Conservation (phyloP, 441 rosid species). For the Pelargonium citronellum region DNA sequence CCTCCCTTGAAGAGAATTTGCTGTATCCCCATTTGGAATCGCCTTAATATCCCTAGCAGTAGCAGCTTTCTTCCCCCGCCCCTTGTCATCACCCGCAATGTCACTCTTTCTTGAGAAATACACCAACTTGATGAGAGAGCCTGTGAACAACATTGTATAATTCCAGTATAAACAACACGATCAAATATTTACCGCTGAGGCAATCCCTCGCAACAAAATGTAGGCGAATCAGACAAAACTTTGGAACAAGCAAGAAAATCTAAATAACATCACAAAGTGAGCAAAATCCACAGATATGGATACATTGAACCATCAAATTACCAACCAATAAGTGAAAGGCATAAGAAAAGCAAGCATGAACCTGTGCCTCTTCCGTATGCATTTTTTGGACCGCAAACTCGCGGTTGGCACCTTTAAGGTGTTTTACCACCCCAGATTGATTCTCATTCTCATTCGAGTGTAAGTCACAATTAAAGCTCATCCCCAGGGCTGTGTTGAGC, state of each 20-base stretch:
- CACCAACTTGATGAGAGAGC: constrained; percentile 2
- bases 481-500: too few species aligned
- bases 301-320: background rate
- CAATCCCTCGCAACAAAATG: too few species aligned
- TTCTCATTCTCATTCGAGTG: too few species aligned
- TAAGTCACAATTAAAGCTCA: too few species aligned
- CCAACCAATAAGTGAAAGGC: background rate
- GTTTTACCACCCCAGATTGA: too few species aligned
- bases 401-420: too few species aligned
- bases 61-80: constrained; percentile 18
- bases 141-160: background rate
- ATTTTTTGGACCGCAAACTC: too few species aligned
- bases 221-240: too few species aligned
- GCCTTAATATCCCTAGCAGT: background rate
- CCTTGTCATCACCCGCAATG: constrained; percentile 23
- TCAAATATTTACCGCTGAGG: too few species aligned
- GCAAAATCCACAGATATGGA: background rate
- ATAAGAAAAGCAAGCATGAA: background rate
- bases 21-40: constrained; percentile 16
- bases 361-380: background rate
- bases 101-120: constrained; percentile 7
- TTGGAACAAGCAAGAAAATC: background rate
- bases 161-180: too few species aligned
- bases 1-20: constrained; percentile 64
- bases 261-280: background rate